Evolutionary conservation across 768 basidiomycete genomes (phyloP).

Genomic region (Suillus tomentosus): DNA sequence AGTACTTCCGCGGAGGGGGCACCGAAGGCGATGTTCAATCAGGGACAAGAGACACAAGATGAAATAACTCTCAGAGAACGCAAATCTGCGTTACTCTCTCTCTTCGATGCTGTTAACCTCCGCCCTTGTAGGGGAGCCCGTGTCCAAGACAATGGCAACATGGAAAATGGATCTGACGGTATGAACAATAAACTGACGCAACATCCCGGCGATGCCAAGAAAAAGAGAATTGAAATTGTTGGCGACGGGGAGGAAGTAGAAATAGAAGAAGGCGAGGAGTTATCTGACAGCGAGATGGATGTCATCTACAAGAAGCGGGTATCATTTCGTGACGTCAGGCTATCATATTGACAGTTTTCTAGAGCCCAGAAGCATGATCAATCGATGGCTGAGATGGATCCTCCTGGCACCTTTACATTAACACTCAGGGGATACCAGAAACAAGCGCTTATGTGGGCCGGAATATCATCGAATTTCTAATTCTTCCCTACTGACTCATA

Average conservation of each 20-base stretch:
- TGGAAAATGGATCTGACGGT: conserved; percentile 38
- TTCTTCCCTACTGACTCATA: conserved; percentile 5
- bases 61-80: conserved; percentile 81
- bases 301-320: conserved; percentile 82
- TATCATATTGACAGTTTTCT: conserved; percentile 14
- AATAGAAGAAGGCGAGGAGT: conserved; percentile 80
- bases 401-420: conserved; percentile 72
- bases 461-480: background rate
- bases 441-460: conserved; percentile 75
- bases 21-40: conserved; percentile 55
- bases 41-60: conserved; percentile 76
- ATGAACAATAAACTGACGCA: conserved; percentile 43
- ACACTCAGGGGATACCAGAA: conserved; percentile 88
- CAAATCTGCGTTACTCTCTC: conserved; percentile 67
- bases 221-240: conserved; percentile 62
- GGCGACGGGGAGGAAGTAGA: conserved; percentile 83
- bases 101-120: conserved; percentile 76
- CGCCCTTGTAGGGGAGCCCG: conserved; percentile 58
- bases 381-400: conserved; percentile 79
- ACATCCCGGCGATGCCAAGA: conserved; percentile 40
- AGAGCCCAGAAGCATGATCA: conserved; percentile 87
- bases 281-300: conserved; percentile 79
- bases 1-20: conserved; percentile 34
- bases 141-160: conserved; percentile 30
- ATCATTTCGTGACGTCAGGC: background rate